A percentile compares a stretch with the other conserved stretches of the same genome.
Evolutionary conservation across 768 basidiomycete genomes (phyloP).

Genomic region (Saitozyma sp.): DNA sequence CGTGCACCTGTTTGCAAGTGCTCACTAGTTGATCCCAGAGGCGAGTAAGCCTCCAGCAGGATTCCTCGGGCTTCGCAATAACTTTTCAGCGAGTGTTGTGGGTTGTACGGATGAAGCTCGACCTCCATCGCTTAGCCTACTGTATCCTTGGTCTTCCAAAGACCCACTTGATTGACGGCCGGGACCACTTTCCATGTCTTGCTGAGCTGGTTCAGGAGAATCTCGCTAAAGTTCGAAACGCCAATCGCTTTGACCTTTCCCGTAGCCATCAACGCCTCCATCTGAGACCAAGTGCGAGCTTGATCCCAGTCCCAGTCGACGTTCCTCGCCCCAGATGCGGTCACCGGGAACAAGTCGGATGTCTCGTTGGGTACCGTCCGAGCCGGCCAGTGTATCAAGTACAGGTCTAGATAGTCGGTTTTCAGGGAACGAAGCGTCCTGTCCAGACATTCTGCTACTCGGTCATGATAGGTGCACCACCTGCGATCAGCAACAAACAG

Average conservation of each 20-base stretch:
- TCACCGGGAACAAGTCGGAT: conserved; percentile 25
- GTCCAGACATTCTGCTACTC: conserved; percentile 64
- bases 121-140: conserved; percentile 51
- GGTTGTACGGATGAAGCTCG: conserved; percentile 69
- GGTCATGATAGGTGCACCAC: conserved; percentile 59
- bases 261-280: conserved; percentile 65
- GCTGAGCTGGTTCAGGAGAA: conserved; percentile 72
- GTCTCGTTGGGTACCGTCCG: conserved; percentile 20
- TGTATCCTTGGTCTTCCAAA: background rate
- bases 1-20: conserved; percentile 50
- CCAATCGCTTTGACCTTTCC: conserved; percentile 57
- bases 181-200: conserved; percentile 67
- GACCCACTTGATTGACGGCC: conserved; percentile 65
- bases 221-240: conserved; percentile 69
- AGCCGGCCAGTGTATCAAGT: conserved; percentile 54
- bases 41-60: conserved; percentile 67
- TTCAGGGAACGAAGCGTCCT: conserved; percentile 68
- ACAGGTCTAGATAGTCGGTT: conserved; percentile 77
- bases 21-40: conserved; percentile 53
- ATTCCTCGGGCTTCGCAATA: conserved; percentile 64
- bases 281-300: conserved; percentile 74
- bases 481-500: conserved; percentile 5
- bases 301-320: conserved; percentile 68
- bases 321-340: conserved; percentile 59
- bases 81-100: conserved; percentile 62